Evolutionary conservation across 1,284 basidiomycete genomes (phyloP).

Genomic region (Meripilus lineatus): DNA sequence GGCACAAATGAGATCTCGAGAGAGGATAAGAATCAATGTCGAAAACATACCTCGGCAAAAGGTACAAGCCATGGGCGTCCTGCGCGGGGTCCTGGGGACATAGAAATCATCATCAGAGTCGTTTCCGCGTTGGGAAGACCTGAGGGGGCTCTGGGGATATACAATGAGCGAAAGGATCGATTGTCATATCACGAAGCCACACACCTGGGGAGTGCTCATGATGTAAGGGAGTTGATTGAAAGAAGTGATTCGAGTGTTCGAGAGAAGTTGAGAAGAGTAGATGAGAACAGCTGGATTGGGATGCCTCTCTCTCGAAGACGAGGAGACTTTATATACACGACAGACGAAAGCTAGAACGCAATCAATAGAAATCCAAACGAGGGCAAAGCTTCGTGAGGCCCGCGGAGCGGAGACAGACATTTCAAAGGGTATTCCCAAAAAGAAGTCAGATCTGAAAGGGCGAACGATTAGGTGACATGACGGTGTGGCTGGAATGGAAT

Average conservation of each 20-base stretch:
- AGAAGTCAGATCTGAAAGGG: too few species aligned
- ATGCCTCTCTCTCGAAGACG: neutral
- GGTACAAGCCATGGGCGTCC: slow-evolving; percentile 29
- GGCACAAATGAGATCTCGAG: neutral
- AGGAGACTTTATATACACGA: neutral
- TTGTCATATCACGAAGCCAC: neutral
- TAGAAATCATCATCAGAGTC: slow-evolving; percentile 26
- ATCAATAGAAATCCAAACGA: too few species aligned
- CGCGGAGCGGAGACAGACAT: too few species aligned
- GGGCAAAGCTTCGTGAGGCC: too few species aligned
- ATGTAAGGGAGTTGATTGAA: neutral
- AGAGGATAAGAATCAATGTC: neutral
- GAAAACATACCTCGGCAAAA: slow-evolving; percentile 25
- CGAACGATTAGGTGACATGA: too few species aligned
- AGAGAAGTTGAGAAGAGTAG: too few species aligned
- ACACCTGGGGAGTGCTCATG: slow-evolving; percentile 1
- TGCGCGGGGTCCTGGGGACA: slow-evolving; percentile 24
- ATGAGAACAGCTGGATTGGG: neutral
- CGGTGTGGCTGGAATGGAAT: too few species aligned
- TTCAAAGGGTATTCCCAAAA: too few species aligned
- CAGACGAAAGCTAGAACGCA: neutral
- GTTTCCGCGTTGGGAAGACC: slow-evolving; percentile 12
- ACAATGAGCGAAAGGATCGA: slow-evolving; percentile 7
- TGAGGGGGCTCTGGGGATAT: slow-evolving; percentile 8
- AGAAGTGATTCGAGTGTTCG: neutral